Conservation (phyloP, 768 basidiomycete genomes). For the Rhodotorula taiwanensis region DNA sequence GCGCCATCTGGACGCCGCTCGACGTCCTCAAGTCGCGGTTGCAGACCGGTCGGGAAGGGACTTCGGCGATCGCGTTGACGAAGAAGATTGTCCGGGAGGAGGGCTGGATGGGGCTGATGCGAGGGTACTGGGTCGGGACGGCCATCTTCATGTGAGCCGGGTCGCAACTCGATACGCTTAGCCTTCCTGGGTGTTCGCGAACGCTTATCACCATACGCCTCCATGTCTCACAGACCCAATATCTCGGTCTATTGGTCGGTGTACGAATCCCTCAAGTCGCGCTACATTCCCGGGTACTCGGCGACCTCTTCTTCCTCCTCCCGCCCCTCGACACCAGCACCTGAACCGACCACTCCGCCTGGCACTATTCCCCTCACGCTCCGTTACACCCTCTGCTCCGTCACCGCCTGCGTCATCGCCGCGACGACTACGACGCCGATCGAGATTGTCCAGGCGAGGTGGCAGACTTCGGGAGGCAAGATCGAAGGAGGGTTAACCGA, state of each 20-base stretch:
- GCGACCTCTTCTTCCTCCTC: neutral
- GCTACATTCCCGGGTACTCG: slow-evolving; percentile 36
- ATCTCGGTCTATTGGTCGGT: slow-evolving; percentile 32
- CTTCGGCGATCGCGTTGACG: slow-evolving; percentile 26
- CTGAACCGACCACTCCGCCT: neutral
- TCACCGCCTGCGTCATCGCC: slow-evolving; percentile 27
- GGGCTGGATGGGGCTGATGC: slow-evolving; percentile 34
- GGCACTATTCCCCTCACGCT: slow-evolving; percentile 23
- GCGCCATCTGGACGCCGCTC: slow-evolving; percentile 36
- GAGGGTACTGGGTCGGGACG: slow-evolving; percentile 34
- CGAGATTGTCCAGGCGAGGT: slow-evolving; percentile 38
- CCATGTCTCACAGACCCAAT: neutral
- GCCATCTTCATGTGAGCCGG: slow-evolving; percentile 19
- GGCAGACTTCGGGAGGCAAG: slow-evolving; percentile 36
- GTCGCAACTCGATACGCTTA: no score
- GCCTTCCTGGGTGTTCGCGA: no score
- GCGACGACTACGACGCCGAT: slow-evolving; percentile 34
- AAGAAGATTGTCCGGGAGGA: slow-evolving; percentile 36
- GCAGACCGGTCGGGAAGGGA: slow-evolving; percentile 37
- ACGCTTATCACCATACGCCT: neutral
- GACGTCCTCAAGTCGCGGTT: slow-evolving; percentile 37
- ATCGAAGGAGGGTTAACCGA: slow-evolving; percentile 15
- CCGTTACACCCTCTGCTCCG: slow-evolving; percentile 36
- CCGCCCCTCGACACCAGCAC: neutral
- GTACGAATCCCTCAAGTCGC: slow-evolving; percentile 38